phyloP scores from a whole-genome alignment of 352 stramenopile genomes.

The Phytophthora ramorum region DNA sequence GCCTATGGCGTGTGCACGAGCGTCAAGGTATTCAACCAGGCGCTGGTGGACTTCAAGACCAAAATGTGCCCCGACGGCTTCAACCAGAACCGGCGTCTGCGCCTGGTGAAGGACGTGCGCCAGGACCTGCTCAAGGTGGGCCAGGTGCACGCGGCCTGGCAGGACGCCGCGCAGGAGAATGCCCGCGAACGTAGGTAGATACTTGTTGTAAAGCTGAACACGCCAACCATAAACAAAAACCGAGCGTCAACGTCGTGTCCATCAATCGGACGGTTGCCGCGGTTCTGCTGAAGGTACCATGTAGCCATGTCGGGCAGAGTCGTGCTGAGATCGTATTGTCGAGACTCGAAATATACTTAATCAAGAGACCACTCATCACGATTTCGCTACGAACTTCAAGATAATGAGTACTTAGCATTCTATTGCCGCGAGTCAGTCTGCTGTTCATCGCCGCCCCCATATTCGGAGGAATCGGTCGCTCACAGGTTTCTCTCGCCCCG shows the following conservation, averaged over 20 bases:
- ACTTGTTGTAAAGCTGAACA: constrained; percentile 17
- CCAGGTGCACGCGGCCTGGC: constrained; percentile 49
- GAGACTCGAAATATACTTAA: constrained; percentile 1
- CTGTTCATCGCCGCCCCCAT: not conserved
- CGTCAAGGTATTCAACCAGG: constrained; percentile 78
- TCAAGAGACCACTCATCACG: too few relatives aligned
- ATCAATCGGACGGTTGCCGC: not conserved
- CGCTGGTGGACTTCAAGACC: constrained; percentile 68
- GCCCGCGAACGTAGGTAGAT: constrained; percentile 16
- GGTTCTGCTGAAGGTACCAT: constrained; percentile 7
- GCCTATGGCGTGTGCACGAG: constrained; percentile 83
- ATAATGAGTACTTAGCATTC: too few relatives aligned
- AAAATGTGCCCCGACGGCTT: constrained; percentile 66
- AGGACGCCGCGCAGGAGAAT: constrained; percentile 47
- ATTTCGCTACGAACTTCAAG: too few relatives aligned
- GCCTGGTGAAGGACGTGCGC: constrained; percentile 54
- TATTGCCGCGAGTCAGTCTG: not conserved
- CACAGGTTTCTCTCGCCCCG: constrained; percentile 17
- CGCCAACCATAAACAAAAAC: not conserved
- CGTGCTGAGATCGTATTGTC: constrained; percentile 6
- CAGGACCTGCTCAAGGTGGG: constrained; percentile 57
- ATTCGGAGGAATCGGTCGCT: not conserved
- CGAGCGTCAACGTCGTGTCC: not conserved
- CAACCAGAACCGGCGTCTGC: constrained; percentile 71
- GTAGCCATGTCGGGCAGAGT: constrained; percentile 12